A percentile compares a stretch with the other conserved stretches of the same genome.
phyloP scores from a whole-genome alignment of 2,329 filamentous ascomycete genomes.

The Fusarium odoratissimum region DNA sequence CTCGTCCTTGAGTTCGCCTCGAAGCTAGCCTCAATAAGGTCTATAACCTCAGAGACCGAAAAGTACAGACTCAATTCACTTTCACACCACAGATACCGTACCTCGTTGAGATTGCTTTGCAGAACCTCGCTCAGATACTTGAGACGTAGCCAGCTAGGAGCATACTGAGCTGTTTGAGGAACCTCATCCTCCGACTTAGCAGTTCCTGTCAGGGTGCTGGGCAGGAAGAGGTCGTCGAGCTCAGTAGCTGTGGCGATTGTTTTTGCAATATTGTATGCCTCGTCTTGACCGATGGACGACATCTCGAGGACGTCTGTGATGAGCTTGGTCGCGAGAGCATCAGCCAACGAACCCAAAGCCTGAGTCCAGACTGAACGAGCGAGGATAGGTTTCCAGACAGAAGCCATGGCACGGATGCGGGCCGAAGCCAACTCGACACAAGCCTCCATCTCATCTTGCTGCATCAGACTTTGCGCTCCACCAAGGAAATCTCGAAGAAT shows the following conservation, averaged over 20 bases:
- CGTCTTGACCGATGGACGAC: constrained; percentile 70
- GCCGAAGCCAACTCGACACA: constrained; percentile 65
- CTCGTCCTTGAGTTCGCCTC: constrained; percentile 70
- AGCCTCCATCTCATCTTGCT: constrained; percentile 65
- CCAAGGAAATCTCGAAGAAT: constrained; percentile 71
- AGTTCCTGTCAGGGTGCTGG: constrained; percentile 51
- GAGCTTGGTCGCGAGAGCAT: constrained; percentile 69
- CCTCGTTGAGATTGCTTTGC: constrained; percentile 74
- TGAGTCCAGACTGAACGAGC: constrained; percentile 72
- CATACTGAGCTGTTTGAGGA: constrained; percentile 70
- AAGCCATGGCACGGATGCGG: constrained; percentile 65
- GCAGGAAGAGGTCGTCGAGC: constrained; percentile 70
- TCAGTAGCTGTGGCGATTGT: constrained; percentile 68
- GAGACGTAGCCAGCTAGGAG: constrained; percentile 70
- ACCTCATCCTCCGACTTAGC: constrained; percentile 53
- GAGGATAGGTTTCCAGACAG: constrained; percentile 68
- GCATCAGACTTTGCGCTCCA: constrained; percentile 69
- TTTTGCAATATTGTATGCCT: constrained; percentile 70
- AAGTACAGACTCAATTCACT: constrained; percentile 75
- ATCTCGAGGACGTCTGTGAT: constrained; percentile 72
- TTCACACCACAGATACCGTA: constrained; percentile 72
- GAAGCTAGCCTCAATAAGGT: constrained; percentile 72
- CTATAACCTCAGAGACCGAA: constrained; percentile 68
- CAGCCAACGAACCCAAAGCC: constrained; percentile 69
- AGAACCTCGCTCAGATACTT: constrained; percentile 73